Evolutionary conservation across 2,329 filamentous ascomycete genomes (phyloP), one percentile per base, ranked within the genome.

Genomic region (Penicillium sp.): DNA sequence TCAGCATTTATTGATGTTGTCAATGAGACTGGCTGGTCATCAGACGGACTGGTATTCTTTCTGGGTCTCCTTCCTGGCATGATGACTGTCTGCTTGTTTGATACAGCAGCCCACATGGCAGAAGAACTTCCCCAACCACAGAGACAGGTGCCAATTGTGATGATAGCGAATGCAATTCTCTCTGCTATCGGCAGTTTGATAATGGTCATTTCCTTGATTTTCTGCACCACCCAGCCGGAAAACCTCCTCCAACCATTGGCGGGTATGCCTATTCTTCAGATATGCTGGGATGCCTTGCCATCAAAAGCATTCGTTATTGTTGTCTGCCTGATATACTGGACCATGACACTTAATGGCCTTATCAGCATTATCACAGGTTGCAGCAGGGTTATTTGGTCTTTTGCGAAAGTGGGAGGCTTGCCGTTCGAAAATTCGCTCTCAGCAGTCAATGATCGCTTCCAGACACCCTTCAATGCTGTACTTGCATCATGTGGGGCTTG

Each of bases 281-380:
- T 40, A 40, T 40, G 37, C 37, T 40, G 37, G 37, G 37, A 40
- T n/a, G 37, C 37, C 37, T n/a, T 17, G 15, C 37, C 37, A 17
- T 40, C 37, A n/a, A 40, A 40, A n/a, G 37, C 37, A 40, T 40
- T 40, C 37, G 37, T 40, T 40, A 40, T 40, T n/a, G 37, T 40
- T 40, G 37, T 40, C 13, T 40, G 37, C 37, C 37, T 40, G 15
- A 40, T 40, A 40, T 40, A 40, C 15, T 40, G 37, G 37, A 8
- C 17, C 37, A 40, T 40, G 37, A 40, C 37, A 17, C 37, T 40
- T n/a, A 40, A 40, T 13, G 37, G 37, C 13, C 17, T 40, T 3
- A 40, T 40, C 37, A 40, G 37, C 17, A 40, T 40, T 40, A 40
- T 40, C 37, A 40, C 37, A 1, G 37, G 37, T 40, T 40, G 37